Conservation (phyloP, 2,329 filamentous ascomycete species). For the Exophiala lecanii-corni region DNA sequence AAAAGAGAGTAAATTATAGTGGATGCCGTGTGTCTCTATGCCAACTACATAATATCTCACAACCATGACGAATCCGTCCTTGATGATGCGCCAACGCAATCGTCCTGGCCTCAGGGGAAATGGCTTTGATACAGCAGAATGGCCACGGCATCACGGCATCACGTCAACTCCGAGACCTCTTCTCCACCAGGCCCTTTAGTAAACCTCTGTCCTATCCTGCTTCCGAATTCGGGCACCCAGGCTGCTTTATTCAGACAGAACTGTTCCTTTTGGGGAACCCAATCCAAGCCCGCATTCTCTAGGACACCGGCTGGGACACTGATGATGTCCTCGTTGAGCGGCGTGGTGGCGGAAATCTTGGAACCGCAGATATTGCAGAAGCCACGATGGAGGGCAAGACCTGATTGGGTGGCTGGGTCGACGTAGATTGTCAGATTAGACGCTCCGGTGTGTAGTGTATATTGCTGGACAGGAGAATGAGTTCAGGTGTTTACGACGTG, state of each 20-base stretch:
- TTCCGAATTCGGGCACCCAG: conserved; percentile 15
- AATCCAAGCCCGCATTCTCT: conserved; percentile 2
- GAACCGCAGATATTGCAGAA: conserved; percentile 19
- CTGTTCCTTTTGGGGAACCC: conserved; percentile 18
- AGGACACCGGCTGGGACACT: conserved; percentile 16
- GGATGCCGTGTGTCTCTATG: too few relatives aligned
- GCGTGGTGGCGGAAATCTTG: conserved; percentile 18
- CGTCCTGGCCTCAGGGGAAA: too few relatives aligned
- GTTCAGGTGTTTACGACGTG: too few relatives aligned
- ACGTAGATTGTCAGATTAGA: conserved; percentile 12
- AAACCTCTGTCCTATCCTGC: conserved; percentile 6
- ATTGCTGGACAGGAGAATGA: conserved; percentile 8
- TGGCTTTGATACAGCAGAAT: too few relatives aligned
- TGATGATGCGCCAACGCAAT: too few relatives aligned
- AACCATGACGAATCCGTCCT: too few relatives aligned
- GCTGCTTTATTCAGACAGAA: conserved; percentile 10
- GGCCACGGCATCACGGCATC: too few relatives aligned
- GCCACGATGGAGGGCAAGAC: conserved; percentile 13
- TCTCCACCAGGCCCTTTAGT: conserved; percentile 1
- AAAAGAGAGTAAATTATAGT: conserved; percentile 14
- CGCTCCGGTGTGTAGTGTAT: conserved; percentile 11
- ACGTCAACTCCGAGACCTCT: background rate
- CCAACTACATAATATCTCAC: too few relatives aligned
- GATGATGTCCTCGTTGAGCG: conserved; percentile 19
- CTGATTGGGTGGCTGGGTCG: conserved; percentile 14